These are phyloP conservation scores for Xanthoconium separans DNA, from an alignment of 1,284 basidiomycete genomes.

Conservation along the genomic window DNA sequence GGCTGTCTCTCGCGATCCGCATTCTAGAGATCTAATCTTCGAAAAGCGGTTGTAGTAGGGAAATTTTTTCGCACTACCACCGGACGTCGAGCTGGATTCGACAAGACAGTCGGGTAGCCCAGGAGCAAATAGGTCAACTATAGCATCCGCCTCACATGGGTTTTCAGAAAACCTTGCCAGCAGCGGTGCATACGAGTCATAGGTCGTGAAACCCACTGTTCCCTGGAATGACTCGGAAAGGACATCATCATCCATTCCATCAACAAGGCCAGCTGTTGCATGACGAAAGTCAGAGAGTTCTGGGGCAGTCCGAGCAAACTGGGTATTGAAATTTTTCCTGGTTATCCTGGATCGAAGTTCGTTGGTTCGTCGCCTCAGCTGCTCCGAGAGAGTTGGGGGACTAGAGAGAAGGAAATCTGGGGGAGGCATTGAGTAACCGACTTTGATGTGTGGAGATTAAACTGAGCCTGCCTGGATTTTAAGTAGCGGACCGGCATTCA, in stretches of 20 bases:
- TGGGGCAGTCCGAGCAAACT: constrained; percentile 8
- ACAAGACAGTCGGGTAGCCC: constrained; percentile 20
- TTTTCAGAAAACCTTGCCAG: constrained; percentile 6
- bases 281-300: constrained; percentile 14
- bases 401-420: constrained; percentile 5
- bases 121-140: constrained; percentile 18
- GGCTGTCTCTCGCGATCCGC: neutral
- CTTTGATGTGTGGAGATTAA: too few species aligned
- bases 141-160: constrained; percentile 10
- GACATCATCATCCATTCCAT: neutral
- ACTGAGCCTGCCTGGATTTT: too few species aligned
- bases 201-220: constrained; percentile 14
- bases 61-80: constrained; percentile 11
- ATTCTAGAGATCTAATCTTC: neutral
- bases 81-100: constrained; percentile 22
- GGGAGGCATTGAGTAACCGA: neutral
- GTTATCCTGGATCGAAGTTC: constrained; percentile 6
- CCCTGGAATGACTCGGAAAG: constrained; percentile 8
- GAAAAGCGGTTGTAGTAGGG: constrained; percentile 8
- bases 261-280: neutral
- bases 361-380: neutral
- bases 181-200: constrained; percentile 18
- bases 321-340: constrained; percentile 13
- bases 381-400: neutral
- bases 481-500: neutral